phyloP scores from a whole-genome alignment of 2,329 filamentous ascomycete species.

The Talaromyces sp. region DNA sequence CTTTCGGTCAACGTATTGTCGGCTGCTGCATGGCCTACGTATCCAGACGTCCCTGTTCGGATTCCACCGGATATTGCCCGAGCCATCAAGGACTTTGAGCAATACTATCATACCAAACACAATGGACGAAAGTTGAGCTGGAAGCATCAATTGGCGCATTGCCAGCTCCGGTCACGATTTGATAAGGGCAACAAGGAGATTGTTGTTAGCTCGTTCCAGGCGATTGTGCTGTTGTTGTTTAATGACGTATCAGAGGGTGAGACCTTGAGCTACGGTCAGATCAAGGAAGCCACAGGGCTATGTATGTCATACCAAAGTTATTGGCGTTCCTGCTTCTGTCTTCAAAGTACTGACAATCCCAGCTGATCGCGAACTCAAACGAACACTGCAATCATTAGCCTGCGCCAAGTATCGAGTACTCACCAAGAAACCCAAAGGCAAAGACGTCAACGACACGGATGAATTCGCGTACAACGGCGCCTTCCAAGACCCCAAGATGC shows the following conservation, averaged over 20 bases:
- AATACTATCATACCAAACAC: conserved; percentile 85
- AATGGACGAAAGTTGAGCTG: conserved; percentile 81
- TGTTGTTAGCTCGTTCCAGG: conserved; percentile 87
- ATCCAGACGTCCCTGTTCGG: conserved; percentile 70
- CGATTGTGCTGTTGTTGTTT: conserved; percentile 85
- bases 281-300: conserved; percentile 71
- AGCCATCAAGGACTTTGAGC: conserved; percentile 78
- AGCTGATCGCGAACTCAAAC: conserved; percentile 73
- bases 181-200: conserved; percentile 79
- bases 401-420: conserved; percentile 85
- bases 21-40: conserved; percentile 86
- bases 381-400: conserved; percentile 91
- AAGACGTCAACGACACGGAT: conserved; percentile 74
- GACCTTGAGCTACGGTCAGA: conserved; percentile 69
- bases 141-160: conserved; percentile 92
- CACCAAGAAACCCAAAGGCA: conserved; percentile 77
- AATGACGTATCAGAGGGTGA: conserved; percentile 65
- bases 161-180: conserved; percentile 77
- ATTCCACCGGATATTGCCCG: conserved; percentile 71
- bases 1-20: conserved; percentile 88
- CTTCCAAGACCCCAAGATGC: conserved; percentile 78
- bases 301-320: conserved; percentile 42
- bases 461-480: conserved; percentile 75
- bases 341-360: conserved; percentile 26
- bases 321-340: too few species aligned